Evolutionary conservation across 116 monocot genomes (phyloP).

Genomic region (Zostera marina): DNA sequence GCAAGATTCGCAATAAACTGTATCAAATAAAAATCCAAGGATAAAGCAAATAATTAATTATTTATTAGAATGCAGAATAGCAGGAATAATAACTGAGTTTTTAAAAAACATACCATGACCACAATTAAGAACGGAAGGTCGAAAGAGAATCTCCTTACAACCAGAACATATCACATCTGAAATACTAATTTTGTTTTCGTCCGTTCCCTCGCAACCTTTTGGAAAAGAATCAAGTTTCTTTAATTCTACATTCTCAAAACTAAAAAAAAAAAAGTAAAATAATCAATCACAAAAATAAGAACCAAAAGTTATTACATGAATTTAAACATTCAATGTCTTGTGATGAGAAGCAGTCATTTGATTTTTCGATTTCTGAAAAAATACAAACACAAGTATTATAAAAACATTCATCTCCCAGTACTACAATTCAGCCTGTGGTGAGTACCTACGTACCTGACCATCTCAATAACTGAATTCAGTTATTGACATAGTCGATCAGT

Average conservation of each 20-base stretch:
- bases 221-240: background rate
- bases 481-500: too few species aligned
- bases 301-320: background rate
- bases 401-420: background rate
- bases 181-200: constrained; percentile 19
- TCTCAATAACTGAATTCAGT: too few species aligned
- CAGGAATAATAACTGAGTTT: background rate
- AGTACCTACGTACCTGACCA: background rate
- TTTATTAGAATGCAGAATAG: background rate
- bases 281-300: background rate
- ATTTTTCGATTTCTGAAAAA: constrained; percentile 44
- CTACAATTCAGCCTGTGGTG: background rate
- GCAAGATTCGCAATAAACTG: constrained; percentile 66
- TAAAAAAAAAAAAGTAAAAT: background rate
- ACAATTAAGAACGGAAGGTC: constrained; percentile 75
- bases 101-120: constrained; percentile 51
- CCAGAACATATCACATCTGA: constrained; percentile 40
- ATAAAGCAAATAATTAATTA: background rate
- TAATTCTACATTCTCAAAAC: background rate
- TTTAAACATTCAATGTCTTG: constrained; percentile 18
- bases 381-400: background rate
- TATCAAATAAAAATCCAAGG: background rate
- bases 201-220: background rate
- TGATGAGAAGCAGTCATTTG: constrained; percentile 29
- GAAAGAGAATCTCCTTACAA: constrained; percentile 50